Base-by-base conservation (phyloP, 1,284 basidiomycete genomes). In the Cryptococcus sp. region DNA sequence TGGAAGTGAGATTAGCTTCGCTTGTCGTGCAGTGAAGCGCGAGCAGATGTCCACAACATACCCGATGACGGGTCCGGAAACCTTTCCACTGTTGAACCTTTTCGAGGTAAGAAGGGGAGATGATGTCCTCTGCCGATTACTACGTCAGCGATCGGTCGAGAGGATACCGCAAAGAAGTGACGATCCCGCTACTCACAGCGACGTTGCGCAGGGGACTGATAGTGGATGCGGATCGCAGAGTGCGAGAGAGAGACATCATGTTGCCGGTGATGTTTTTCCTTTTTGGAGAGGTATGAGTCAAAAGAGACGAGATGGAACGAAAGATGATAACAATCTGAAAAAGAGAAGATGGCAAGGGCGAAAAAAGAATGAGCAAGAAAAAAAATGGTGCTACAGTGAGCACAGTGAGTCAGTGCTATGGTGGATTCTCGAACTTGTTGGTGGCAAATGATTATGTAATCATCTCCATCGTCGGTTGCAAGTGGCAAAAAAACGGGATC, bases 41-140 rank as follows among this genome's bases (percentile, higher is more conserved):
- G 48, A 45, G 17, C 27, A 41, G 27, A 6, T 4, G 31, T 38
- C 6, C 7, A 17, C 16, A 3, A 60, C 67, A 42, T 47, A 70
- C 70, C 68, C 81, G 65, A 82, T 77, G 58, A 82, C 80, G 46
- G 81, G 81, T 50, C 81, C 81, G 23, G 70, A 68, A 53, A 81
- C 80, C 72, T 81, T 81, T 62, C 77, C 76, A 57, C 76, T 78
- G 78, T 80, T 81, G 70, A 71, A 78, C 59, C 80, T 76, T 61
- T 74, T 74, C 42, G 71, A 66, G 50, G 69, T 66, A 47, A 76
- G 60, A 50, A 71, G 56, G 35, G 72, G 68, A 35, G 72, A 56
- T 23, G 70, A 49, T 25, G 71, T 64, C 55, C 70, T 67, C 73
- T 75, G 62, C 11, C 23, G 23, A 42, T 22, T 35, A 17, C n/a